Percentiles rank a stretch among this genome's conserved stretches.
Evolutionary conservation across 257 asterid genomes (phyloP).

Genomic region (Lavandula angustifolia): DNA sequence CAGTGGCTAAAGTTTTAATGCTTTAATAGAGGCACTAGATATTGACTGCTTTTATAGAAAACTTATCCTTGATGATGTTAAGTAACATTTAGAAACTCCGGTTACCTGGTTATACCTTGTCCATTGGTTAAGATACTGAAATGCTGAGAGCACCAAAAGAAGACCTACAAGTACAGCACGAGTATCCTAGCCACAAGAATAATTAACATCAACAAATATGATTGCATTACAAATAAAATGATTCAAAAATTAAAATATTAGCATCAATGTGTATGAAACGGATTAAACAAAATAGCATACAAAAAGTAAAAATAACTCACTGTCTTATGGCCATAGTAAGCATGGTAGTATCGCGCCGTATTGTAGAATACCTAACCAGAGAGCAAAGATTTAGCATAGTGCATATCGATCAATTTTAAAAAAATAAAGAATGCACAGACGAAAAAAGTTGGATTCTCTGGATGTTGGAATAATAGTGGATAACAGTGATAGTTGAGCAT

Average conservation of each 20-base stretch:
- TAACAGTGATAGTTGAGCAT: neutral
- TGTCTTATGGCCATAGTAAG: slow-evolving; percentile 95
- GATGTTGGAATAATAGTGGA: neutral
- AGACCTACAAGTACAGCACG: slow-evolving; percentile 97
- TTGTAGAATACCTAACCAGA: slow-evolving; percentile 74
- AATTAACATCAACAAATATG: slow-evolving; percentile 6
- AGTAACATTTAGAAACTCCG: slow-evolving; percentile 21
- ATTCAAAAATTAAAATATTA: slow-evolving; percentile 2
- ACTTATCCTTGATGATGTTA: neutral
- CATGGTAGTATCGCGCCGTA: slow-evolving; percentile 89
- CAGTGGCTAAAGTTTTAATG: slow-evolving; percentile 10
- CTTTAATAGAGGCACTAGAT: slow-evolving; percentile 21
- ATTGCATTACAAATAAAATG: slow-evolving; percentile 4
- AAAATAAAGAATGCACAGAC: neutral
- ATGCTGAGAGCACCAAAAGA: slow-evolving; percentile 76
- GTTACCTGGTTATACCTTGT: slow-evolving; percentile 92
- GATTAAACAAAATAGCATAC: slow-evolving; percentile 15
- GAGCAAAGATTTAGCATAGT: slow-evolving; percentile 20
- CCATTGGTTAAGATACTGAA: slow-evolving; percentile 93
- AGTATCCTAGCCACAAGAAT: slow-evolving; percentile 62
- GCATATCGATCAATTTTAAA: slow-evolving; percentile 14
- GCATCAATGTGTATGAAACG: slow-evolving; percentile 11
- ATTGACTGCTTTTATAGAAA: slow-evolving; percentile 21
- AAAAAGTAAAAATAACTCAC: slow-evolving; percentile 47
- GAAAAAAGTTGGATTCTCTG: neutral